Percentiles rank a stretch among this genome's conserved stretches.
phyloP scores from a whole-genome alignment of 2,329 filamentous ascomycete genomes.

The Verticillium nonalfalfae region DNA sequence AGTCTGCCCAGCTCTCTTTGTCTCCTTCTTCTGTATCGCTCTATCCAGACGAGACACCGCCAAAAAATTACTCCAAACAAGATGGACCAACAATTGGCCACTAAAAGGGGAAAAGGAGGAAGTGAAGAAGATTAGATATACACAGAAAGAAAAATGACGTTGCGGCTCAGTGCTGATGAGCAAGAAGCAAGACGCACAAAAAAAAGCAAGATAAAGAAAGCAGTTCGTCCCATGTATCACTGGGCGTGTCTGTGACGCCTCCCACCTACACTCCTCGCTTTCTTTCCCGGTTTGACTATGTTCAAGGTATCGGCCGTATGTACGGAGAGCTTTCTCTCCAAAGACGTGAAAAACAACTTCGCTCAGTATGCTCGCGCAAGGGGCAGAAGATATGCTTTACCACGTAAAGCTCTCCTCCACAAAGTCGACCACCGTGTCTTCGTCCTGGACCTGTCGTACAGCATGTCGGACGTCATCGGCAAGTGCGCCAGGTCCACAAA shows the following conservation, averaged over 20 bases:
- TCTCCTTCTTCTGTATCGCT: not conserved
- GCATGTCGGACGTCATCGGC: conserved; percentile 70
- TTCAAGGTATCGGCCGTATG: not conserved
- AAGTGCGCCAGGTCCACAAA: conserved; percentile 69
- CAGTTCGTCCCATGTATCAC: not conserved
- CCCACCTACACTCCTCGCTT: not conserved
- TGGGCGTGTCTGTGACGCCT: not conserved
- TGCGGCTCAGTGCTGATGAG: not conserved
- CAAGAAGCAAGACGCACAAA: not conserved
- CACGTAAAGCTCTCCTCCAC: conserved; percentile 72
- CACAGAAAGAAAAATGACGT: not conserved
- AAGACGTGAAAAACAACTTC: not conserved
- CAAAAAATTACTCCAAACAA: not conserved
- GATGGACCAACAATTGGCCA: not conserved
- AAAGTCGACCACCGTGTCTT: conserved; percentile 61
- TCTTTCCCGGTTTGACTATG: not conserved
- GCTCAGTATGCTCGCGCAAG: not conserved
- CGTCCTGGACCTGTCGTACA: conserved; percentile 56
- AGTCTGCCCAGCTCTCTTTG: not conserved
- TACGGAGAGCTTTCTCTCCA: not conserved
- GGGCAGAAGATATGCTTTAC: conserved; percentile 24
- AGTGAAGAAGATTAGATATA: not conserved
- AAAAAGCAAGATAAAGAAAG: not conserved
- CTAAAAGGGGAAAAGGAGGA: not conserved
- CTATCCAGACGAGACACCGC: not conserved